Percentiles rank a stretch among this genome's conserved stretches.
phyloP scores from a whole-genome alignment of 1,284 basidiomycete genomes.

The Ceratobasidium sp. region DNA sequence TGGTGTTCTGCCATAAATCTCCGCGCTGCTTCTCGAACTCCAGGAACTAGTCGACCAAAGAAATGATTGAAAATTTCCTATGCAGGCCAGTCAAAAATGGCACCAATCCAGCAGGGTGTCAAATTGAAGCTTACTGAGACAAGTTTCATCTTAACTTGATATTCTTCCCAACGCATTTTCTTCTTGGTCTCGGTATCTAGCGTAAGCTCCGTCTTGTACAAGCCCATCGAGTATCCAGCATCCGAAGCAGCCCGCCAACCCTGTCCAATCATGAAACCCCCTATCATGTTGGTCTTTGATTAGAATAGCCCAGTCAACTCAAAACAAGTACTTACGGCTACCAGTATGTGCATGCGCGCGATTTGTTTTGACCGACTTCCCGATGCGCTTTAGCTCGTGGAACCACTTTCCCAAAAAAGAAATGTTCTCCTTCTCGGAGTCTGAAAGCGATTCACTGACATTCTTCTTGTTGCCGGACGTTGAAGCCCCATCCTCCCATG shows the following conservation, averaged over 20 bases:
- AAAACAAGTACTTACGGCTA: background rate
- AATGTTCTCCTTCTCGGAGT: background rate
- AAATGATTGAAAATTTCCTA: background rate
- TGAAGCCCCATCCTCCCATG: too few relatives aligned
- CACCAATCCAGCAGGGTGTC: background rate
- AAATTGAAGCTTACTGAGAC: background rate
- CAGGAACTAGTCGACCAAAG: background rate
- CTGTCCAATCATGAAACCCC: background rate
- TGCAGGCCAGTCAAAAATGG: background rate
- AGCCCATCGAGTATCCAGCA: background rate
- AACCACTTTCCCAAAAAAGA: background rate
- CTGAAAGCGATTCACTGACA: background rate
- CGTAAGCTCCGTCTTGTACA: background rate
- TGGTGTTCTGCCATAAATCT: background rate
- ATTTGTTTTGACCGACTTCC: background rate
- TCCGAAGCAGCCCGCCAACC: slow-evolving; percentile 1
- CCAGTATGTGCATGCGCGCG: background rate
- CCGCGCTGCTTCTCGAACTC: background rate
- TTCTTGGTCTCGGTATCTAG: background rate
- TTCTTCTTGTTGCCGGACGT: too few relatives aligned
- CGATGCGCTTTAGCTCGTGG: background rate
- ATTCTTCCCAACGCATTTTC: background rate
- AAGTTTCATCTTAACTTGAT: background rate
- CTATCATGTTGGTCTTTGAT: background rate
- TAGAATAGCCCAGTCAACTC: too few relatives aligned